Evolutionary conservation across 139 green algal genomes (phyloP).

Genomic region (Parachlorella kessleri): DNA sequence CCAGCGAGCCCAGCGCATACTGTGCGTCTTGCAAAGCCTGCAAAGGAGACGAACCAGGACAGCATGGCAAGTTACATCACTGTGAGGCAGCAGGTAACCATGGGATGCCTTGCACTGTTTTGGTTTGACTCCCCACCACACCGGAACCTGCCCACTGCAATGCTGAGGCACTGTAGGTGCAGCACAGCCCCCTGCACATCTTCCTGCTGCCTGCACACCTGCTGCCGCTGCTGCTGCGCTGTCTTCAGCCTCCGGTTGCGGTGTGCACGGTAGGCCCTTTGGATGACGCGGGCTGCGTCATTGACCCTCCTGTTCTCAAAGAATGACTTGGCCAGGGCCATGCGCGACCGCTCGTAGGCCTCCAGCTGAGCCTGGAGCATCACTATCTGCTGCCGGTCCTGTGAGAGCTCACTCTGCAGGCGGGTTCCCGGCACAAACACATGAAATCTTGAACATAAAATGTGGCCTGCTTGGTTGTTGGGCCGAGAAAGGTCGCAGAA

Average conservation of each 20-base stretch:
- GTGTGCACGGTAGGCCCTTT: constrained; percentile 38
- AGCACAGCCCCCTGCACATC: not conserved
- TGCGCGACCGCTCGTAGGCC: constrained; percentile 30
- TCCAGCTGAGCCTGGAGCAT: constrained; percentile 25
- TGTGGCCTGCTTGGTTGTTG: no score
- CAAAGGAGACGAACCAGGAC: not conserved
- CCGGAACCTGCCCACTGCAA: no score
- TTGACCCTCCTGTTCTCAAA: constrained; percentile 26
- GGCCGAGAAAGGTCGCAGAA: no score
- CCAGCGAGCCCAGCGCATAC: constrained; percentile 28
- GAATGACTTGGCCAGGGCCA: constrained; percentile 21
- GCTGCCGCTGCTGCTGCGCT: constrained; percentile 11
- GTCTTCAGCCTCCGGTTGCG: constrained; percentile 19
- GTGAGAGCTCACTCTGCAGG: not conserved
- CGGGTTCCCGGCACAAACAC: no score
- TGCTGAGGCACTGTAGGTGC: no score
- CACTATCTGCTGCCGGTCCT: not conserved
- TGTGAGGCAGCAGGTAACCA: not conserved
- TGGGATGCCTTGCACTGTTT: no score
- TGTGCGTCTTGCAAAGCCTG: constrained; percentile 24
- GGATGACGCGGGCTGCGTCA: constrained; percentile 43
- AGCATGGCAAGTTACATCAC: not conserved
- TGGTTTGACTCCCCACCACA: no score
- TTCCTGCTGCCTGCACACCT: no score
- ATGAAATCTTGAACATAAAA: no score